Base-by-base conservation (phyloP, 306 rosid species). In the Medicago arabica region DNA sequence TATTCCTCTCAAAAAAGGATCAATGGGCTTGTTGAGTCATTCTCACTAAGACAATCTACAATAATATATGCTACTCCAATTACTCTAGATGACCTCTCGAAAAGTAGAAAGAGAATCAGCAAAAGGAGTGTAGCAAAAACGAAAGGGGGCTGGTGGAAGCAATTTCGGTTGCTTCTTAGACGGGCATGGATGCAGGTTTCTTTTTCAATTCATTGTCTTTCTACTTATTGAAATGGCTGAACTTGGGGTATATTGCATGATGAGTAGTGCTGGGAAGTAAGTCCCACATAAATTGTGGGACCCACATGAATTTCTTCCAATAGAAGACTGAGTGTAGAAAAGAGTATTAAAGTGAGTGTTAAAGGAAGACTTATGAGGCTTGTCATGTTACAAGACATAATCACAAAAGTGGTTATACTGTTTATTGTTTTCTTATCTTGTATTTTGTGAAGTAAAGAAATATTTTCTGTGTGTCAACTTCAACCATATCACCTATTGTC, bases 111-210 rank as follows among this genome's bases (percentile, higher is more conserved):
- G 54, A 69, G 79, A 78, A 67, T 77, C 58, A 78, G 72, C 71
- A 85, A 72, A 84, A 85, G 85, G 80, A 74, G 82, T 55, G 72
- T 73, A 63, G 81, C 49, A 69, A 83, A 67, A 87, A 87, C 65
- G 87, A 90, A 81, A 82, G 89, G 93, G 75, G 81, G 90, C 43
- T 95, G 97, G 98, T 92, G 97, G 97, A 89, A 85, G 77, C 88
- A 92, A 83, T 95, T 95, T 82, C 49, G 88, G 82, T 81, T 95
- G 92, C 98, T 92, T 62, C 89, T 95, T 39, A 95, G 77, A 86
- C 94, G 97, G 63, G 98, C 97, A 39, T 92, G 98, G 97, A 92
- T 90, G 92, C 98, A 95, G 97, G 98, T 89, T 71, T 64, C 72
- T 59, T 72, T 80, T 66, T 14, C 1, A 55, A 7, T 72, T 21